These are phyloP conservation scores for Tilletia walkeri DNA, from an alignment of 1,284 basidiomycete species.

Conservation along the genomic window DNA sequence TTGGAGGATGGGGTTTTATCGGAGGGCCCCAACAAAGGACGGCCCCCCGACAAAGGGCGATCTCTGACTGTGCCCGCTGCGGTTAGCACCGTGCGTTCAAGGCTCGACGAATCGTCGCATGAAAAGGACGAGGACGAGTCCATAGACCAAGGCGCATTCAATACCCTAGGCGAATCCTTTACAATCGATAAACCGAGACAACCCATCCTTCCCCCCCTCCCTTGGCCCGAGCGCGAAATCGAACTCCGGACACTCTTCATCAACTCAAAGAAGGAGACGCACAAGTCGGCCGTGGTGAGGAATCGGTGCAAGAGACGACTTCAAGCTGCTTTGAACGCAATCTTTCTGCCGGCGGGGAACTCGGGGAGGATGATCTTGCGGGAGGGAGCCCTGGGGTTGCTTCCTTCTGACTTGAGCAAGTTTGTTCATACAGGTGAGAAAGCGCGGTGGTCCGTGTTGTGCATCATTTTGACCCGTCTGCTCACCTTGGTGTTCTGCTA, in stretches of 20 bases:
- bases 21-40: too few species aligned
- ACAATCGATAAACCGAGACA: background rate
- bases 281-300: conserved; percentile 44
- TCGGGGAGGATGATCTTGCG: background rate
- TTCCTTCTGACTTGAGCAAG: background rate
- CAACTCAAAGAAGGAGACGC: conserved; percentile 35
- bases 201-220: background rate
- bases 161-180: background rate
- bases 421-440: background rate
- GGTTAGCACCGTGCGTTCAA: too few species aligned
- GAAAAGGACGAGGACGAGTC: too few species aligned
- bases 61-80: too few species aligned
- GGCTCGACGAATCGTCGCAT: too few species aligned
- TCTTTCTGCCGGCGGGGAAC: conserved; percentile 5
- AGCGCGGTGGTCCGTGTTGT: background rate
- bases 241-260: conserved; percentile 1
- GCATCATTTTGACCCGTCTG: background rate
- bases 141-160: background rate
- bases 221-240: background rate
- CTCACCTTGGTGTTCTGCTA: background rate
- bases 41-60: too few species aligned
- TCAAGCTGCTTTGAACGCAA: conserved; percentile 30
- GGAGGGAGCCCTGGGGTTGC: background rate
- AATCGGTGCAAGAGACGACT: conserved; percentile 33
- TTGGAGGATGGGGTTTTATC: too few species aligned